A percentile compares a stretch with the other conserved stretches of the same genome.
phyloP scores from a whole-genome alignment of 352 stramenopile genomes.

The Phytophthora aleatoria region DNA sequence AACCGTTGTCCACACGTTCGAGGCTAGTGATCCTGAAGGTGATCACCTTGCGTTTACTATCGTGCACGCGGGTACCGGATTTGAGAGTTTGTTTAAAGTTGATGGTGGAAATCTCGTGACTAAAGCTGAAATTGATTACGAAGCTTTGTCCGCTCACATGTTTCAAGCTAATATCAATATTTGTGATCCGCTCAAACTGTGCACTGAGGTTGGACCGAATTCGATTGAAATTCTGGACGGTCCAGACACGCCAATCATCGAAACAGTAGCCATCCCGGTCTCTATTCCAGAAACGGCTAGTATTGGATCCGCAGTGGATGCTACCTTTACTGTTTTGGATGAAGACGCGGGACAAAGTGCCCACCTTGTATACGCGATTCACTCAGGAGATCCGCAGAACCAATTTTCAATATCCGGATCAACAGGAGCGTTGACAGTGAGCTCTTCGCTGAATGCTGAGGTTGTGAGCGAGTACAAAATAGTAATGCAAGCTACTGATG shows the following conservation, averaged over 20 bases:
- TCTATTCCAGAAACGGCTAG: conserved; percentile 16
- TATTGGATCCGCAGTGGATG: conserved; percentile 27
- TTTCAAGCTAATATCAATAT: conserved; percentile 36
- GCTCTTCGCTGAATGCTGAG: conserved; percentile 39
- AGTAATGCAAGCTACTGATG: conserved; percentile 49
- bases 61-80: conserved; percentile 9
- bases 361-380: conserved; percentile 49
- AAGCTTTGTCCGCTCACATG: conserved; percentile 14
- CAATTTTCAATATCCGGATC: conserved; percentile 48
- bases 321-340: conserved; percentile 42
- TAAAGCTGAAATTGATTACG: conserved; percentile 26
- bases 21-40: conserved; percentile 45
- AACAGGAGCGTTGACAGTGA: conserved; percentile 41
- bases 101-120: conserved; percentile 21
- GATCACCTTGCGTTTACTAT: conserved; percentile 37
- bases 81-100: conserved; percentile 26
- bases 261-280: conserved; percentile 7
- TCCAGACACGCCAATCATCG: conserved; percentile 48
- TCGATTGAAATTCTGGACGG: conserved; percentile 44
- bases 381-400: conserved; percentile 45
- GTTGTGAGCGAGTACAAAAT: conserved; percentile 42
- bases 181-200: conserved; percentile 52
- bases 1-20: conserved; percentile 28
- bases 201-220: conserved; percentile 45
- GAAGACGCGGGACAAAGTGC: conserved; percentile 52